These are phyloP conservation scores for Mediolabrus comicus DNA, from an alignment of 108 stramenopile species.

Conservation along the genomic window DNA sequence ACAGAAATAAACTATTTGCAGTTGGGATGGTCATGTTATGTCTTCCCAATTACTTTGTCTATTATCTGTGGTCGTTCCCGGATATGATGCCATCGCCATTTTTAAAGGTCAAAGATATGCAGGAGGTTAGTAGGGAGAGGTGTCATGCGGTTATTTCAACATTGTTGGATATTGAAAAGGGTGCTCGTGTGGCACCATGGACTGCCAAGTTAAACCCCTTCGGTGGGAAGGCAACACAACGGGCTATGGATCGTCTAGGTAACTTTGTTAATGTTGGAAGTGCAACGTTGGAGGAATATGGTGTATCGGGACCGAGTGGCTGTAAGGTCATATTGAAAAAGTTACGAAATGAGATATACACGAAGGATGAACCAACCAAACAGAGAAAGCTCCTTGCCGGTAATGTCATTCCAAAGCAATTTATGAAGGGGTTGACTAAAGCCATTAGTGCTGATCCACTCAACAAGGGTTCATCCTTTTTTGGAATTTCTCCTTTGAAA, in stretches of 20 bases:
- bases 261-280: slow-evolving; percentile 11
- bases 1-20: slow-evolving; percentile 71
- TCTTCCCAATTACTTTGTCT: slow-evolving; percentile 72
- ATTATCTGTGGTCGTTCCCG: slow-evolving; percentile 80
- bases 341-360: slow-evolving; percentile 42
- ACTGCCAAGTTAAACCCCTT: slow-evolving; percentile 79
- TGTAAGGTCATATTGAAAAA: slow-evolving; percentile 37
- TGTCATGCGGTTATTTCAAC: slow-evolving; percentile 71
- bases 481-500: slow-evolving; percentile 59
- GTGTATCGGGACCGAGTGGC: slow-evolving; percentile 36
- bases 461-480: slow-evolving; percentile 55
- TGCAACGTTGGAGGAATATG: slow-evolving; percentile 7
- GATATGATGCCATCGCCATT: slow-evolving; percentile 81
- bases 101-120: slow-evolving; percentile 41
- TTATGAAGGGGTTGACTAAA: slow-evolving; percentile 59
- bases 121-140: slow-evolving; percentile 57
- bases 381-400: slow-evolving; percentile 30
- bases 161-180: slow-evolving; percentile 64
- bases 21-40: slow-evolving; percentile 62
- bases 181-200: slow-evolving; percentile 58
- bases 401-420: slow-evolving; percentile 49
- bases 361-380: slow-evolving; percentile 15
- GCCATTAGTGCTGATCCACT: slow-evolving; percentile 50
- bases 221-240: slow-evolving; percentile 52
- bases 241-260: slow-evolving; percentile 41